Percentiles rank a stretch among this genome's conserved stretches.
phyloP scores from a whole-genome alignment of 2,329 filamentous ascomycete species.

The Exophiala oligosperma region DNA sequence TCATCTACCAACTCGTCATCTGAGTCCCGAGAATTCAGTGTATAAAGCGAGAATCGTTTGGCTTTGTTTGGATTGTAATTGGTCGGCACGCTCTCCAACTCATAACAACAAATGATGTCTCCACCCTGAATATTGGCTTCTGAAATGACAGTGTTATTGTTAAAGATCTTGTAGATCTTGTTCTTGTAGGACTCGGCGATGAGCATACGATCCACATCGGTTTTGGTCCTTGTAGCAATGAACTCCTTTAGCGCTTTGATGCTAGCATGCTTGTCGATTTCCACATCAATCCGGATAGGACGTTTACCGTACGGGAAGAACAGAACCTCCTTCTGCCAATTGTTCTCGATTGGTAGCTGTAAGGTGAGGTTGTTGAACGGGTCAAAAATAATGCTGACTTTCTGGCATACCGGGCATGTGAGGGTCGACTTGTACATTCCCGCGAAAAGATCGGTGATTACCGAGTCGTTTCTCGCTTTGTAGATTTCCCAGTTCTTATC shows the following conservation, averaged over 20 bases:
- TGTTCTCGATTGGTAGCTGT: slow-evolving; percentile 81
- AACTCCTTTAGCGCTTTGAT: slow-evolving; percentile 53
- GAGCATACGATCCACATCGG: slow-evolving; percentile 63
- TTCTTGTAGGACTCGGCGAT: slow-evolving; percentile 78
- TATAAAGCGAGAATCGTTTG: slow-evolving; percentile 47
- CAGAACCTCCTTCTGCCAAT: slow-evolving; percentile 72
- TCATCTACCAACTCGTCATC: slow-evolving; percentile 42
- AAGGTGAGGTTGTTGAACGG: slow-evolving; percentile 94
- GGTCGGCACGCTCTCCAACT: slow-evolving; percentile 75
- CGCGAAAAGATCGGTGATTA: slow-evolving; percentile 92
- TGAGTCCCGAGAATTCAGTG: slow-evolving; percentile 33
- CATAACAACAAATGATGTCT: slow-evolving; percentile 70
- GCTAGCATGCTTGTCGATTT: slow-evolving; percentile 69
- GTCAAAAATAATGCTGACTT: slow-evolving; percentile 98
- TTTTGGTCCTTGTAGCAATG: slow-evolving; percentile 54
- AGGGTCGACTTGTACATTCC: slow-evolving; percentile 98
- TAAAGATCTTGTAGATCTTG: slow-evolving; percentile 84
- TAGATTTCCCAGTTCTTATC: slow-evolving; percentile 90
- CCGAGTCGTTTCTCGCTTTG: slow-evolving; percentile 86
- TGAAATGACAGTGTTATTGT: slow-evolving; percentile 66
- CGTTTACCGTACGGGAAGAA: slow-evolving; percentile 74
- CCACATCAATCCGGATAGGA: slow-evolving; percentile 72
- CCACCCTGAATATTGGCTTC: slow-evolving; percentile 65
- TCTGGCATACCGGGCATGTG: slow-evolving; percentile 84
- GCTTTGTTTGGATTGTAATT: slow-evolving; percentile 65